Base-by-base conservation (phyloP, 768 basidiomycete species). In the Ramaria rubella region DNA sequence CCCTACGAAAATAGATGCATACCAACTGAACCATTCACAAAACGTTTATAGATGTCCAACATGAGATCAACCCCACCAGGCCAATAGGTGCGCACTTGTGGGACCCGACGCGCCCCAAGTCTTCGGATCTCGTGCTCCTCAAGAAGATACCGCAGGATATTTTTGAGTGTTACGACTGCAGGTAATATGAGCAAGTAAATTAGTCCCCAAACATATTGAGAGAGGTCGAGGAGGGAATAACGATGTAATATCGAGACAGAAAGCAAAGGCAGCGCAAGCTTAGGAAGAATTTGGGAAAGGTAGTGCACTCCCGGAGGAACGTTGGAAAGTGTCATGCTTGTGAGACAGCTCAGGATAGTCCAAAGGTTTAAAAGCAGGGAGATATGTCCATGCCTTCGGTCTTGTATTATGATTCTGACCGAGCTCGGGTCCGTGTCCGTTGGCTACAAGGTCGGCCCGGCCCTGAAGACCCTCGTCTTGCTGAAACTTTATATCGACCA, bases 21-120 rank as follows among this genome's bases (percentile, higher is more conserved):
- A 73, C 77, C 73, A 23, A 72, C 63, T 59, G 75, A 76, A 6
- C 73, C 73, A 4, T 60, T 64, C 34, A 64, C 61, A 29, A 53
- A 53, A 34, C 58, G 60, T 0, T 58, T 6, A 2, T 68, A 21
- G 23, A 70, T 59, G 14, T 56, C 19, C 3, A 60, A 17, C 12
- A 77, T 36, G 12, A 68, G 34, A 54, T 77, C 76, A 23, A 68
- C 26, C 5, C 53, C 53, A 19, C 48, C 48, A 31, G 48, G 48
- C 12, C 38, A 29, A 8, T 24, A 42, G 15, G 21, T n/a, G 12
- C 21, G 9, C 3, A 53, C 36, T 23, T 23, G 17, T 38, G 52
- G 52, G 3, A 29, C 52, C 15, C 21, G 11, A n/a, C 52, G 5
- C 12, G 36, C 52, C 23, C 36, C 52, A 4, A 53, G 36, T 23